phyloP scores from a whole-genome alignment of 176 grass and related monocot genomes.

The Cenchrus fungigraminus region DNA sequence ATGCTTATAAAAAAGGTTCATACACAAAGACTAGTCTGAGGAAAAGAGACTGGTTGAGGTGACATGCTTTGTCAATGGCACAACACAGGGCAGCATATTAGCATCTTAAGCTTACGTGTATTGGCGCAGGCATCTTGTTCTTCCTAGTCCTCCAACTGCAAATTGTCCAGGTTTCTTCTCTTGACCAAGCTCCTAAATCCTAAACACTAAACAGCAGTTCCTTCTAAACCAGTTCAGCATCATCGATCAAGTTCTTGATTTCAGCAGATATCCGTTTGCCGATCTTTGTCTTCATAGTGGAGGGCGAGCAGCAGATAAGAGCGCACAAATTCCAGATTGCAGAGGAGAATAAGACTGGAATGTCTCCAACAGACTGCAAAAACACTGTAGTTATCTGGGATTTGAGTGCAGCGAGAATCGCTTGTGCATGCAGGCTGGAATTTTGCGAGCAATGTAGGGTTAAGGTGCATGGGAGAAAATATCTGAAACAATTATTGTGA shows the following conservation, averaged over 20 bases:
- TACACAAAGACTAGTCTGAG: not conserved
- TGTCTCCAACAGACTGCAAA: slow-evolving; percentile 11
- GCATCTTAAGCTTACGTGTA: slow-evolving; percentile 23
- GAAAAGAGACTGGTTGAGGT: not conserved
- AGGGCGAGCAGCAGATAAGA: slow-evolving; percentile 34
- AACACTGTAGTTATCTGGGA: not conserved
- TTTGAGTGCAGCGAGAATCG: slow-evolving; percentile 33
- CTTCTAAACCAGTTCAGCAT: not conserved
- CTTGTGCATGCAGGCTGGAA: slow-evolving; percentile 16
- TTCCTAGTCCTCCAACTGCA: not conserved
- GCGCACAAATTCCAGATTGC: slow-evolving; percentile 47
- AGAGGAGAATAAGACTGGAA: not conserved
- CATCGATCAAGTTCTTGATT: not conserved
- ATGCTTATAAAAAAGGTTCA: too few species aligned
- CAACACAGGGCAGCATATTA: not conserved
- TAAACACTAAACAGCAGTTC: not conserved
- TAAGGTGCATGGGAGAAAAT: not conserved
- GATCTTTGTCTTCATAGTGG: slow-evolving; percentile 8
- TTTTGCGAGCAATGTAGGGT: slow-evolving; percentile 3
- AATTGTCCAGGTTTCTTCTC: slow-evolving; percentile 31
- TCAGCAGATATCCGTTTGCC: not conserved
- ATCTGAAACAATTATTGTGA: slow-evolving; percentile 5
- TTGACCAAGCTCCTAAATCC: not conserved
- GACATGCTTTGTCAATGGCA: slow-evolving; percentile 6
- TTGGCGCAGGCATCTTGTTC: slow-evolving; percentile 46